These are phyloP conservation scores for Phytophthora brassicae DNA, from an alignment of 352 stramenopile genomes.

Conservation along the genomic window DNA sequence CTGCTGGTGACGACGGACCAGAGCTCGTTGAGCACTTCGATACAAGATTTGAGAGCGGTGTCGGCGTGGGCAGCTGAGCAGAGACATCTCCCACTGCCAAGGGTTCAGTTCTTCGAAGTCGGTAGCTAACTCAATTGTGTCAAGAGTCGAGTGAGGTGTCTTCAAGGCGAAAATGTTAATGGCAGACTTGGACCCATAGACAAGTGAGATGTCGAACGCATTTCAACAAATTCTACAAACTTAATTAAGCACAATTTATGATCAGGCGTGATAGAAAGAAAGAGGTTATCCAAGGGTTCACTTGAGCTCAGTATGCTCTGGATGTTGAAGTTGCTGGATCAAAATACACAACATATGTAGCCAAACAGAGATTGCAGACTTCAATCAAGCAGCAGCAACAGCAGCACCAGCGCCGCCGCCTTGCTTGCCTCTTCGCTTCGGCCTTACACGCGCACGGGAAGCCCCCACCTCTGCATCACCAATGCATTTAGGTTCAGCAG, in stretches of 20 bases:
- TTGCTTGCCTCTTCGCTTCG: conserved; percentile 5
- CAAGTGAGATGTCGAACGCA: conserved; percentile 3
- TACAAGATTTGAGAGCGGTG: conserved; percentile 56
- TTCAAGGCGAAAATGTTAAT: conserved; percentile 9
- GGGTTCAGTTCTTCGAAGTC: conserved; percentile 42
- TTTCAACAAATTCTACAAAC: too few relatives aligned
- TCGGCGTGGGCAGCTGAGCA: conserved; percentile 53
- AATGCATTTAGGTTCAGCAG: neutral
- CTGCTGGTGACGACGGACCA: conserved; percentile 32
- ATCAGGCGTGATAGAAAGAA: neutral
- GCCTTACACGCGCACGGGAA: conserved; percentile 4
- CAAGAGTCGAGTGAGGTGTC: neutral
- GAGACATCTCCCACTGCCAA: conserved; percentile 60
- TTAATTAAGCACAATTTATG: too few relatives aligned
- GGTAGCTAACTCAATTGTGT: conserved; percentile 34
- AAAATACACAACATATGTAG: conserved; percentile 9
- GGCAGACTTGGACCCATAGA: conserved; percentile 10
- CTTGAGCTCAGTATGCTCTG: neutral
- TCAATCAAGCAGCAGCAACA: neutral
- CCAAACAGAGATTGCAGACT: conserved; percentile 8
- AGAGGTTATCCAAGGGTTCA: conserved; percentile 1
- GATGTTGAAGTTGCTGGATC: conserved; percentile 24
- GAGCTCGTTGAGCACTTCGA: conserved; percentile 38
- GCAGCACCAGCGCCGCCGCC: too few relatives aligned
- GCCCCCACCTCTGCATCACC: neutral